Conservation (phyloP, 257 asterid genomes). For the Haberlea rhodopensis region DNA sequence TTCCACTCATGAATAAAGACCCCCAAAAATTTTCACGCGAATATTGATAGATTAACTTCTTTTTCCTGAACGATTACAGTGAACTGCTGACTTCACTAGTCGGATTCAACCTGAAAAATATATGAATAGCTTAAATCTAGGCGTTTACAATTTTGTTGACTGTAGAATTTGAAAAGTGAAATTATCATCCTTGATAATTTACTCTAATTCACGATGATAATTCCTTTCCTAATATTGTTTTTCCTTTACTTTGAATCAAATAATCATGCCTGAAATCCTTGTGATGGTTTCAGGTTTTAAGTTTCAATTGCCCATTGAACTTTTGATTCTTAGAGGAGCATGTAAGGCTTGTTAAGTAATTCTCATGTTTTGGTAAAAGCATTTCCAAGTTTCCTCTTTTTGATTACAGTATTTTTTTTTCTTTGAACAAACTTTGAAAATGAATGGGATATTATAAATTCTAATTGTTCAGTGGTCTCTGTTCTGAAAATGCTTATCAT, state of each 20-base stretch:
- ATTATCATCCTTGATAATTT: not conserved
- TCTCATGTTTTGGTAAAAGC: not conserved
- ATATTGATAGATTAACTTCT: not conserved
- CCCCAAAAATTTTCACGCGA: not conserved
- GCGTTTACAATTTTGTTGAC: not conserved
- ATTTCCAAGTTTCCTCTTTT: not conserved
- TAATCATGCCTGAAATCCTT: not conserved
- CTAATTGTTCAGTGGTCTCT: conserved; percentile 1
- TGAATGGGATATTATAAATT: not conserved
- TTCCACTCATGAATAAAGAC: conserved; percentile 13
- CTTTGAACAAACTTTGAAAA: not conserved
- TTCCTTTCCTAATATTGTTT: not conserved
- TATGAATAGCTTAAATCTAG: not conserved
- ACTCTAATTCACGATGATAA: not conserved
- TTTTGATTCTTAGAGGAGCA: not conserved
- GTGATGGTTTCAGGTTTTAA: too few relatives aligned
- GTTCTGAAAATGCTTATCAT: not conserved
- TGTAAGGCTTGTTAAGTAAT: not conserved
- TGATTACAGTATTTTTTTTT: conserved; percentile 1
- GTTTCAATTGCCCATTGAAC: too few relatives aligned
- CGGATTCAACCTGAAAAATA: not conserved
- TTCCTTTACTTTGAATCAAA: not conserved
- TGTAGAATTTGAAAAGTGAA: not conserved
- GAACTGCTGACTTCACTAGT: not conserved
- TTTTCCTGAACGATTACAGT: not conserved